Conservation (phyloP, 2,329 filamentous ascomycete species). For the Beauveria asiatica region DNA sequence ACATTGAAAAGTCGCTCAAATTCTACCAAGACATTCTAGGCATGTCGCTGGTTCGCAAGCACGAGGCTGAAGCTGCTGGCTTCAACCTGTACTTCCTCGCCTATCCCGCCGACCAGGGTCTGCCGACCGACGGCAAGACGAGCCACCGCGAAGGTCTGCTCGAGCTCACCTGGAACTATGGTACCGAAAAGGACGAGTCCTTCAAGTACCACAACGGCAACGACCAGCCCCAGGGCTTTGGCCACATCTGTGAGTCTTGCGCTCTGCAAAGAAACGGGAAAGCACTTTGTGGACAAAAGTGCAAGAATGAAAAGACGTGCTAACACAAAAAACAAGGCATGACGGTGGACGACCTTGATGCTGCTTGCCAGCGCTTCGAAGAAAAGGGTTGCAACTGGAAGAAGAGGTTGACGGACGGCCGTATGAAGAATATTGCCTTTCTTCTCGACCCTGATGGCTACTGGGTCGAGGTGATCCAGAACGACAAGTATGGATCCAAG, state of each 20-base stretch:
- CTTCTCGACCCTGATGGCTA: constrained; percentile 81
- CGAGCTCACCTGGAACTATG: constrained; percentile 80
- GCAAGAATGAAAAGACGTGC: not conserved
- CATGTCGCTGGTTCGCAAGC: constrained; percentile 71
- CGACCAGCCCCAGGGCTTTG: constrained; percentile 83
- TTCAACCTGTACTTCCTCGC: constrained; percentile 94
- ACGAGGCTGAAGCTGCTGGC: constrained; percentile 58
- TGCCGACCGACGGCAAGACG: constrained; percentile 44
- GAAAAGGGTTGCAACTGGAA: constrained; percentile 78
- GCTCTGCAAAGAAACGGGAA: not conserved
- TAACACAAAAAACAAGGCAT: constrained; percentile 43
- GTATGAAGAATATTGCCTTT: constrained; percentile 92
- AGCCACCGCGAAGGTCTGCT: constrained; percentile 73
- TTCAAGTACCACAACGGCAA: constrained; percentile 94
- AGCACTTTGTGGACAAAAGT: not conserved
- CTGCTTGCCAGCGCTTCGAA: constrained; percentile 81
- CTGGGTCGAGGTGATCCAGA: constrained; percentile 76
- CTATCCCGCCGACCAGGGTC: constrained; percentile 54
- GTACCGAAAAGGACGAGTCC: constrained; percentile 73
- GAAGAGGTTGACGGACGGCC: constrained; percentile 86
- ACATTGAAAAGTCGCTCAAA: constrained; percentile 61
- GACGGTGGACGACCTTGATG: constrained; percentile 79
- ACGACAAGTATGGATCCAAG: constrained; percentile 55
- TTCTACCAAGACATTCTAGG: constrained; percentile 84
- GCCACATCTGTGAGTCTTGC: constrained; percentile 67